Evolutionary conservation across 164 flowering plant species (phyloP).

Genomic region (Vitis riparia): DNA sequence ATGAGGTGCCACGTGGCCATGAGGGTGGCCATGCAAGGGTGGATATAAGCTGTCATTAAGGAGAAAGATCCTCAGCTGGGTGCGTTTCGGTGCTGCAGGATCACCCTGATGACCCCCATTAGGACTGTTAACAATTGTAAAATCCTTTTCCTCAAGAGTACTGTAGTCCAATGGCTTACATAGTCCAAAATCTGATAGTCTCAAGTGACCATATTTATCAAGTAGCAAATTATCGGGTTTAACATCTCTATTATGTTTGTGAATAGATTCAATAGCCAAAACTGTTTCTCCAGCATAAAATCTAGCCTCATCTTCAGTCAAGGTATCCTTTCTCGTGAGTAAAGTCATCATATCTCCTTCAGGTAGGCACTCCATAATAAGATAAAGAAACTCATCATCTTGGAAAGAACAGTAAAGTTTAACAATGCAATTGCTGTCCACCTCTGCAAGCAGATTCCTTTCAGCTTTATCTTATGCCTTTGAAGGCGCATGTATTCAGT

Average conservation of each 20-base stretch:
- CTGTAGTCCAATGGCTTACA: conserved; percentile 83
- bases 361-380: conserved; percentile 79
- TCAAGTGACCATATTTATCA: conserved; percentile 69
- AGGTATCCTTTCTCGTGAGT: conserved; percentile 73
- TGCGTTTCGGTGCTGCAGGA: conserved; percentile 52
- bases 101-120: conserved; percentile 37
- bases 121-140: conserved; percentile 27
- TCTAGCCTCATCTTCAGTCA: conserved; percentile 70
- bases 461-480: conserved; percentile 83
- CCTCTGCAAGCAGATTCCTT: conserved; percentile 81
- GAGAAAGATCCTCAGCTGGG: conserved; percentile 25
- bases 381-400: conserved; percentile 76
- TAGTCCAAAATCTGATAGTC: conserved; percentile 76
- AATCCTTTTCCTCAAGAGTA: conserved; percentile 53
- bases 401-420: conserved; percentile 80
- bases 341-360: conserved; percentile 86
- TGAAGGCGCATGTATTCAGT: conserved; percentile 82
- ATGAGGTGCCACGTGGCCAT: too few species aligned
- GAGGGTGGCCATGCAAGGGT: too few species aligned
- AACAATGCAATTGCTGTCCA: conserved; percentile 80
- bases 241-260: conserved; percentile 75
- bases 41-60: too few species aligned
- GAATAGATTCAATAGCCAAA: conserved; percentile 78
- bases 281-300: conserved; percentile 79
- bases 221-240: conserved; percentile 82